A percentile compares a stretch with the other conserved stretches of the same genome.
Conservation (phyloP, 371 early-diverging fungal species). For the Saksenaea oblongispora region DNA sequence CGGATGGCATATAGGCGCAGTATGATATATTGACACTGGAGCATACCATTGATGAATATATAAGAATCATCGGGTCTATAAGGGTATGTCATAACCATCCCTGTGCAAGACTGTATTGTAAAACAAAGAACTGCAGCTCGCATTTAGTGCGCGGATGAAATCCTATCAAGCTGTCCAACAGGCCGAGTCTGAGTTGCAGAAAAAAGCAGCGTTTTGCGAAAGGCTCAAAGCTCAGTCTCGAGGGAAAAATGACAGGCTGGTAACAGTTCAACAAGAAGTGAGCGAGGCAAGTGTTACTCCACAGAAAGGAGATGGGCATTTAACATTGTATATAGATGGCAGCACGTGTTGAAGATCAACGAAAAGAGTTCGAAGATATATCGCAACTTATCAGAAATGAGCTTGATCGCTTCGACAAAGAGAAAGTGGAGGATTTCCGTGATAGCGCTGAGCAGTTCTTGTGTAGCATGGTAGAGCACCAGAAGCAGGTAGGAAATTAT, state of each 20-base stretch:
- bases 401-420: slow-evolving; percentile 84
- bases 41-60: slow-evolving; percentile 85
- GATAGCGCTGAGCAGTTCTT: slow-evolving; percentile 75
- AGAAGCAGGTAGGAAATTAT: slow-evolving; percentile 67
- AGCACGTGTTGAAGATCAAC: slow-evolving; percentile 51
- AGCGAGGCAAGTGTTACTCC: slow-evolving; percentile 50
- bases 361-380: slow-evolving; percentile 74
- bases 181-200: slow-evolving; percentile 65
- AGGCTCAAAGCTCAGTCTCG: slow-evolving; percentile 60
- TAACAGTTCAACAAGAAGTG: slow-evolving; percentile 66
- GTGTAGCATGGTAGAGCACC: slow-evolving; percentile 78
- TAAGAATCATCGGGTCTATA: slow-evolving; percentile 85
- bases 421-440: slow-evolving; percentile 83
- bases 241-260: slow-evolving; percentile 64
- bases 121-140: slow-evolving; percentile 36
- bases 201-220: slow-evolving; percentile 61
- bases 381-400: slow-evolving; percentile 73
- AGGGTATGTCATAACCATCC: slow-evolving; percentile 39
- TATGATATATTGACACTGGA: slow-evolving; percentile 74
- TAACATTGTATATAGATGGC: slow-evolving; percentile 39
- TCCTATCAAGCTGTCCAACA: slow-evolving; percentile 73
- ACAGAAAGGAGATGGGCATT: neutral
- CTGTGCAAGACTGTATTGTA: neutral
- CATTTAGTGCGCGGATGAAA: slow-evolving; percentile 77
- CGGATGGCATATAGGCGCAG: slow-evolving; percentile 41